Base-by-base conservation (phyloP, 148 eudicot genomes). In the Chenopodium quinoa region DNA sequence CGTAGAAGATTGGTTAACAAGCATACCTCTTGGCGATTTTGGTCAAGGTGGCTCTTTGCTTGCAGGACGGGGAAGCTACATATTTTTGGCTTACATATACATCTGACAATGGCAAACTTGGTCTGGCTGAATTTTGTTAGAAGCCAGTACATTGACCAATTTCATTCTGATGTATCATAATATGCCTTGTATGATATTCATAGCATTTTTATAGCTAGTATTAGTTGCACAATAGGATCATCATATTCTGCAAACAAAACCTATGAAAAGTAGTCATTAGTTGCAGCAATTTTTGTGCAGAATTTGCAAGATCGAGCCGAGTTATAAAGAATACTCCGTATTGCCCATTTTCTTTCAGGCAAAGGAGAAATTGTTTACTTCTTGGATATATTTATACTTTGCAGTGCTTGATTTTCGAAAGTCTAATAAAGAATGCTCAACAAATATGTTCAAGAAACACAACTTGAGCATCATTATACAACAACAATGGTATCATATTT, bases 81-180 rank as follows among this genome's bases (percentile, higher is more conserved):
- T 20, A 25, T 82, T 72, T 47, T 68, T 31, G 76, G 50, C 71
- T 19, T 64, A 48, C 73, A 13, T 20, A 48, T 44, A 23, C 40
- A 63, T 48, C 27, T 17, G 22, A 73, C 31, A 34, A 22, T 68
- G 17, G n/a, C 22, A 20, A 68, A 63, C 27, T 54, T 9, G 79
- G 76, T 29, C 62, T 54, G 60, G 79, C 60, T 29, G 76, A 70
- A 56, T 76, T 63, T 66, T 82, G 52, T 25, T 16, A 23, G 46
- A 68, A 66, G 75, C 69, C 76, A 56, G 69, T 47, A 40, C 82
- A 25, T 56, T 3, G 48, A 2, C 50, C 47, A 17, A n/a, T 11
- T 56, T 52, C 25, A 1, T 34, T 46, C 22, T 14, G 56, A 54
- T 71, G 82, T 71, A 54, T n/a, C 65, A 58, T 37, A 37, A 25